Percentiles rank a stretch among this genome's conserved stretches.
Evolutionary conservation across 2,329 filamentous ascomycete species (phyloP).

Genomic region (Talaromyces sp.): DNA sequence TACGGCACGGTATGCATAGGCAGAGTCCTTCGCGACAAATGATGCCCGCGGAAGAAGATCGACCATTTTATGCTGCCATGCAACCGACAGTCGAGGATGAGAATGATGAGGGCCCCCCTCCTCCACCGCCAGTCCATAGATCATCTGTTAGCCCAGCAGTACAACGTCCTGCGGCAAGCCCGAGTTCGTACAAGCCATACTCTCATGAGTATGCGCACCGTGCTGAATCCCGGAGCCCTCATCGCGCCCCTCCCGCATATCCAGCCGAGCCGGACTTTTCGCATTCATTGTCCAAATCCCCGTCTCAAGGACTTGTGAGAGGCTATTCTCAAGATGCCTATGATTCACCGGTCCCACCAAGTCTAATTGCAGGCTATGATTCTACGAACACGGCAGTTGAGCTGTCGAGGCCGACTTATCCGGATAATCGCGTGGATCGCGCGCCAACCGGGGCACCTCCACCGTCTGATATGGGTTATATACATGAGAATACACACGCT

Average conservation of each 20-base stretch:
- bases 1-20: constrained; percentile 27
- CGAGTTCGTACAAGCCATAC: constrained; percentile 23
- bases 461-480: constrained; percentile 22
- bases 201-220: constrained; percentile 21
- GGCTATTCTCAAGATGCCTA: constrained; percentile 9
- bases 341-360: constrained; percentile 31
- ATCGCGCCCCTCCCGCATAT: constrained; percentile 6
- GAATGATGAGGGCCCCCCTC: constrained; percentile 30
- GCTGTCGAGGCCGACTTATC: constrained; percentile 19
- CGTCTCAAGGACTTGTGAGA: constrained; percentile 16
- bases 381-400: constrained; percentile 24
- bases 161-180: constrained; percentile 20
- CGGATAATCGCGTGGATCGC: constrained; percentile 23
- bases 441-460: constrained; percentile 21
- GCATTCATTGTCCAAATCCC: constrained; percentile 18
- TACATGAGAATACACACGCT: constrained; percentile 14
- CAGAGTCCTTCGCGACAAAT: constrained; percentile 22
- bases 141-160: constrained; percentile 24
- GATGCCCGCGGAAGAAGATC: constrained; percentile 24
- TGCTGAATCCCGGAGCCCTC: constrained; percentile 2
- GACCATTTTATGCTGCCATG: constrained; percentile 39
- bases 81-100: constrained; percentile 46
- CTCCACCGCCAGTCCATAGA: constrained; percentile 32
- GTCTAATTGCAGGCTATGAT: constrained; percentile 39
- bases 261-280: constrained; percentile 19